These are phyloP conservation scores for Populus pruinosa DNA, from an alignment of 345 rosid genomes.

Conservation along the genomic window DNA sequence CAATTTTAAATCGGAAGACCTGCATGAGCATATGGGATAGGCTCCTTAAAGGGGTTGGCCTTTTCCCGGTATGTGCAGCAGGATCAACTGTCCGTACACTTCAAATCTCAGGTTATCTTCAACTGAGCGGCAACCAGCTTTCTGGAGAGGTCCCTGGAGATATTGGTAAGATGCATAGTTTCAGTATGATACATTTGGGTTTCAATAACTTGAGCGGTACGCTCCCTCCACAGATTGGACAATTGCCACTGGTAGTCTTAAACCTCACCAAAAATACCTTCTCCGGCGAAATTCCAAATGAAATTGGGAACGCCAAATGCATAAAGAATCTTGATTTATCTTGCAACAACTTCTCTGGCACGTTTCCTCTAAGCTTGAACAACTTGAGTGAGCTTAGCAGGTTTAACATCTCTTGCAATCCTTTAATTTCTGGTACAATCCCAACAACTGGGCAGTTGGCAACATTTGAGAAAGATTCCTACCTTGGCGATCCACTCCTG, in stretches of 20 bases:
- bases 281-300: constrained; percentile 65
- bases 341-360: constrained; percentile 74
- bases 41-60: constrained; percentile 62
- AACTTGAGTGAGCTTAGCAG: constrained; percentile 56
- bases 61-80: constrained; percentile 53
- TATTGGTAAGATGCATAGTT: constrained; percentile 56
- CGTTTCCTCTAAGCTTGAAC: constrained; percentile 60
- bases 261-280: constrained; percentile 59
- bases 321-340: constrained; percentile 80
- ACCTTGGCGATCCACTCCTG: constrained; percentile 70
- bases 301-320: constrained; percentile 60
- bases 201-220: constrained; percentile 49
- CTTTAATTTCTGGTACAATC: constrained; percentile 54
- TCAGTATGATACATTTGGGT: constrained; percentile 72
- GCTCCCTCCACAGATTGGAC: constrained; percentile 57
- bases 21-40: constrained; percentile 75
- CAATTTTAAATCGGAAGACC: constrained; percentile 61
- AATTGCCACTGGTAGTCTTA: constrained; percentile 67
- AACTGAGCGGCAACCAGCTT: constrained; percentile 66
- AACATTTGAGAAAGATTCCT: constrained; percentile 69
- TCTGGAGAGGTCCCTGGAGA: constrained; percentile 61
- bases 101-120: constrained; percentile 71
- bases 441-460: constrained; percentile 73
- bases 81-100: constrained; percentile 35
- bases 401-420: constrained; percentile 88